Base-by-base conservation (phyloP, 192 early-diverging fungal species). In the Podila minutissima region DNA sequence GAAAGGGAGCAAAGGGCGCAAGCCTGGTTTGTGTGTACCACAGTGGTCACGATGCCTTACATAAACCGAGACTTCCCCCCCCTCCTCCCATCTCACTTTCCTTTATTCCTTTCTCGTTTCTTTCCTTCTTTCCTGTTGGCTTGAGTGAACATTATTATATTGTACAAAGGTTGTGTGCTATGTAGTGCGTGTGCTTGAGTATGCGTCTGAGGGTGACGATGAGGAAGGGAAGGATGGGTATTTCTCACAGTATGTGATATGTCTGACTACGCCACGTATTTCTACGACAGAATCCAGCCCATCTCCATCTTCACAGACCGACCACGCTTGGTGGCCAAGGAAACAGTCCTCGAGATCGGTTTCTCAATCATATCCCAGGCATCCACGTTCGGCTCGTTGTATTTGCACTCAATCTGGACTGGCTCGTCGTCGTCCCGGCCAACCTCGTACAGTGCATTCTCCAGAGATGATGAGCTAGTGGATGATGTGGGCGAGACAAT, bases 311-410 rank as follows among this genome's bases (percentile, higher is more conserved):
- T 81, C 58, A 69, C 59, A 15, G 77, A 81, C 26, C 77, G 71
- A 0, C 71, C 77, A 55, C 77, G 77, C 62, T 73, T 81, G 4
- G 77, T 81, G 9, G 66, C 73, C 66, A 81, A 12, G 10, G 77
- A 71, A 9, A 72, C 64, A 29, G 59, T 72, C 31, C 75, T 53
- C 7, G 75, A 79, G 35, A 81, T 64, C 20, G 77, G 77, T 26
- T 73, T 72, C 57, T 81, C 77, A 19, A 81, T 81, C 77, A 81
- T 59, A 32, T 81, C 77, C 77, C 77, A 81, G 11, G 77, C 77
- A 61, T 81, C 77, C 9, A 81, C 71, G 35, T 81, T 73, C 1
- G 77, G 77, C 57, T 81, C 77, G 51, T 81, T 81, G 67, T 81
- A 81, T 48, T 81, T 81, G 71, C 77, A 81, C 62, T 72, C 71